Evolutionary conservation across 225 moss, liverwort and hornwort species (phyloP).

Genomic region (Antitrichia curtipendula): DNA sequence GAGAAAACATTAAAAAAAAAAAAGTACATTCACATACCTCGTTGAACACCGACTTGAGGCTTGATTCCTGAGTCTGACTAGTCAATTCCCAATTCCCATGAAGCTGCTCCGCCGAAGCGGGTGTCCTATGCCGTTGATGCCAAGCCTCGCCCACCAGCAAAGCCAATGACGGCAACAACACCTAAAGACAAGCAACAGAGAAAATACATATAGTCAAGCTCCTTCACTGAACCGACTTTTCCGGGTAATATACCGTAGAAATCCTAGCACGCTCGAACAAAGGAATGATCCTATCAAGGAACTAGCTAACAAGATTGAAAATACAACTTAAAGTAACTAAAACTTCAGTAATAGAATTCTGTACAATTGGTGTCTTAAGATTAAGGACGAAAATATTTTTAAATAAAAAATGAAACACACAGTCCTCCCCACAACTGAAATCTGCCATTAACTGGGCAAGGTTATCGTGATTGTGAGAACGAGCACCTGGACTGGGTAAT

Average conservation of each 20-base stretch:
- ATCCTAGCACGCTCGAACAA: neutral
- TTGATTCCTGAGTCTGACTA: constrained; percentile 31
- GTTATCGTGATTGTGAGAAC: neutral
- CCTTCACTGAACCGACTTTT: neutral
- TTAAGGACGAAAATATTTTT: too few species aligned
- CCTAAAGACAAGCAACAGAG: neutral
- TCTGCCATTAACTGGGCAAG: neutral
- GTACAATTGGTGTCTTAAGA: neutral
- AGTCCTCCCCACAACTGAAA: neutral
- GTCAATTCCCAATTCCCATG: constrained; percentile 48
- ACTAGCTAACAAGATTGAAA: neutral
- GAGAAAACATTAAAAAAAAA: neutral
- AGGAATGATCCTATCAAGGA: neutral
- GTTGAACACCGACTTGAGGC: constrained; percentile 23
- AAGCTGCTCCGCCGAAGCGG: constrained; percentile 38
- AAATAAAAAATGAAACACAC: neutral
- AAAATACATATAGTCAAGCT: neutral
- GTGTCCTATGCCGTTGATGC: neutral
- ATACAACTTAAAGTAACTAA: neutral
- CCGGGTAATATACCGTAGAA: neutral
- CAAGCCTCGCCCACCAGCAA: constrained; percentile 19
- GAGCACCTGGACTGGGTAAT: neutral
- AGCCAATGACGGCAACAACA: constrained; percentile 30
- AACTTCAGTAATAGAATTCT: neutral
- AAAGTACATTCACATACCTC: constrained; percentile 9